Conservation (phyloP, 768 basidiomycete genomes). For the Vararia minispora region DNA sequence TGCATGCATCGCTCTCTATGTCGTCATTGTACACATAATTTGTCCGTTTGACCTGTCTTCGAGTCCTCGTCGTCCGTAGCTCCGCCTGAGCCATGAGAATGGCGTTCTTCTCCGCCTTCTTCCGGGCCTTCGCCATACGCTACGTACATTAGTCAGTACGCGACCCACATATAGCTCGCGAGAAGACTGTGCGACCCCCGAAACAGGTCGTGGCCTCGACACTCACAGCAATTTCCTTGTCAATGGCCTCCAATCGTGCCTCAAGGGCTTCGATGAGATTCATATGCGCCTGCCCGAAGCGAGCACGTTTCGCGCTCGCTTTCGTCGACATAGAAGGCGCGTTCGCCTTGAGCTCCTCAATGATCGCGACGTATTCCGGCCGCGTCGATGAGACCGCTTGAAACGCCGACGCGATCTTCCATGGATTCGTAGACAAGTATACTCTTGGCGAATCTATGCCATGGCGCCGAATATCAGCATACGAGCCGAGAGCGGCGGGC, state of each 20-base stretch:
- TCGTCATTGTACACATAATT: constrained; percentile 74
- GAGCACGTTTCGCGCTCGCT: constrained; percentile 37
- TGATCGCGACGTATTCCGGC: constrained; percentile 57
- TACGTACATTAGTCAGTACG: constrained; percentile 24
- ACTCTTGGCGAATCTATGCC: constrained; percentile 70
- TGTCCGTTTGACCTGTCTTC: constrained; percentile 58
- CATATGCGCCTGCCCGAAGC: constrained; percentile 50
- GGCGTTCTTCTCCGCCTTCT: constrained; percentile 58
- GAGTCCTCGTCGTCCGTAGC: constrained; percentile 68
- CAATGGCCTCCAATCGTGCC: constrained; percentile 51
- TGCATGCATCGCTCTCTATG: constrained; percentile 56
- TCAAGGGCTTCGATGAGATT: constrained; percentile 53
- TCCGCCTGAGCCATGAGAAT: constrained; percentile 64
- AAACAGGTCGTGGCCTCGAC: no score
- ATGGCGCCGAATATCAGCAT: constrained; percentile 14
- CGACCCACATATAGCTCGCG: no score
- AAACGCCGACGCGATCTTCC: constrained; percentile 78
- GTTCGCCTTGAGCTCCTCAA: constrained; percentile 47
- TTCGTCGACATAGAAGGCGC: constrained; percentile 35
- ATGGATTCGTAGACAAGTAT: constrained; percentile 80
- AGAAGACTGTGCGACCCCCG: no score
- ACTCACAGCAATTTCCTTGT: constrained; percentile 64
- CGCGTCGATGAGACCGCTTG: constrained; percentile 58
- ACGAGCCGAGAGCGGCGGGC: constrained; percentile 6
- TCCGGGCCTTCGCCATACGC: constrained; percentile 62